A percentile compares a stretch with the other conserved stretches of the same genome.
phyloP scores from a whole-genome alignment of 768 basidiomycete genomes.

The Pleurotus giganteus region DNA sequence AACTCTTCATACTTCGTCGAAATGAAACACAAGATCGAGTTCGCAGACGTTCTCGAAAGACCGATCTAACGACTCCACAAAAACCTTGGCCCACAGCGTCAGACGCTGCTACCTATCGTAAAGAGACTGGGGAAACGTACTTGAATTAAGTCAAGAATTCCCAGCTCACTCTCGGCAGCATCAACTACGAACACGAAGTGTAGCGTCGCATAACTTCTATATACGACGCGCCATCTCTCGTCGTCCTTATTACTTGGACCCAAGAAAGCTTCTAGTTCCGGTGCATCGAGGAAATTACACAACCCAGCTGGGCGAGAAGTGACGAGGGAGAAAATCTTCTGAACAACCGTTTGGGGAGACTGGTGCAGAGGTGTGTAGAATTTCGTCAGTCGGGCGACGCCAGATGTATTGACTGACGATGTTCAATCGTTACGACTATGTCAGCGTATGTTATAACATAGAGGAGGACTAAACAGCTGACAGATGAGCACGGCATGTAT shows the following conservation, averaged over 20 bases:
- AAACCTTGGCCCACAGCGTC: constrained; percentile 56
- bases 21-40: constrained; percentile 96
- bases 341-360: constrained; percentile 65
- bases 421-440: constrained; percentile 9
- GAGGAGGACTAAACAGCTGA: constrained; percentile 35
- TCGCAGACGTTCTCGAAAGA: constrained; percentile 99
- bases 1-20: constrained; percentile 74
- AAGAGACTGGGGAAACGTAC: constrained; percentile 38
- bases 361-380: constrained; percentile 83
- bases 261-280: constrained; percentile 76
- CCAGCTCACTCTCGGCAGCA: constrained; percentile 93
- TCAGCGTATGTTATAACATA: constrained; percentile 16
- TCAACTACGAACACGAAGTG: constrained; percentile 98
- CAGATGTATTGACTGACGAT: constrained; percentile 84
- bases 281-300: constrained; percentile 97
- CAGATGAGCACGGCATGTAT: constrained; percentile 88
- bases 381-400: constrained; percentile 80
- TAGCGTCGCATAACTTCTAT: constrained; percentile 93
- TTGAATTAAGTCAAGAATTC: constrained; percentile 95
- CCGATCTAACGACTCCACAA: constrained; percentile 94
- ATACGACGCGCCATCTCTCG: constrained; percentile 83
- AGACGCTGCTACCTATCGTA: background rate
- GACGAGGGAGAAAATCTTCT: constrained; percentile 89
- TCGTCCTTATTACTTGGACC: constrained; percentile 51
- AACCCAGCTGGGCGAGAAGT: constrained; percentile 76